Percentiles rank a stretch among this genome's conserved stretches.
Conservation (phyloP, 768 basidiomycete species). For the Krasilnikovozyma curviuscula region DNA sequence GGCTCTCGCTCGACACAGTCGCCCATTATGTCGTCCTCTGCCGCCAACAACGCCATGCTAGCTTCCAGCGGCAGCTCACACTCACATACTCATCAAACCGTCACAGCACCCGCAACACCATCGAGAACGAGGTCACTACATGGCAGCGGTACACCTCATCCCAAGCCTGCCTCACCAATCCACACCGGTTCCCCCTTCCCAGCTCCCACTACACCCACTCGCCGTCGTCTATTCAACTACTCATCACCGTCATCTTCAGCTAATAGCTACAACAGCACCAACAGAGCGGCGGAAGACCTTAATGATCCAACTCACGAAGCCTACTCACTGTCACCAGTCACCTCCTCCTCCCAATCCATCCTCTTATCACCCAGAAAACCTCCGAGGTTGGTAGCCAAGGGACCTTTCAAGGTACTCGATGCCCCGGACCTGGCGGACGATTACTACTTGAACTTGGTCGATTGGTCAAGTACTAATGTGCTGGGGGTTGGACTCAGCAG, state of each 20-base stretch:
- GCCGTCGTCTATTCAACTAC: slow-evolving; percentile 24
- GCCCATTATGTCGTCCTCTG: slow-evolving; percentile 9
- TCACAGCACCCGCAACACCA: background rate
- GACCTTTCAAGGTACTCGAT: slow-evolving; percentile 89
- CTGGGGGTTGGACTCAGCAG: slow-evolving; percentile 79
- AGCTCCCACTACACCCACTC: slow-evolving; percentile 23
- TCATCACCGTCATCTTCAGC: slow-evolving; percentile 29
- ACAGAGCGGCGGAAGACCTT: slow-evolving; percentile 27
- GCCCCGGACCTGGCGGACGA: slow-evolving; percentile 95
- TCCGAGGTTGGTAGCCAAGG: slow-evolving; percentile 70
- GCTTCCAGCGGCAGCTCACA: slow-evolving; percentile 35
- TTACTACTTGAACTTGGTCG: slow-evolving; percentile 93
- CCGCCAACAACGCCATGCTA: slow-evolving; percentile 1
- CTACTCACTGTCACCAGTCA: slow-evolving; percentile 78
- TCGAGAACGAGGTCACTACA: background rate
- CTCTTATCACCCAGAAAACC: slow-evolving; percentile 67
- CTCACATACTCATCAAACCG: slow-evolving; percentile 27
- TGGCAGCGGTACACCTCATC: slow-evolving; percentile 18
- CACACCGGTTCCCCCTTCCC: slow-evolving; percentile 11
- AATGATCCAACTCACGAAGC: slow-evolving; percentile 73
- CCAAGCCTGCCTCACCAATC: slow-evolving; percentile 13
- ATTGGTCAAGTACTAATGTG: slow-evolving; percentile 90
- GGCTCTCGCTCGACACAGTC: background rate
- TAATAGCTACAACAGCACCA: slow-evolving; percentile 33
- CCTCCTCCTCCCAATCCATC: slow-evolving; percentile 57